Evolutionary conservation across 345 rosid species (phyloP), one percentile per base, ranked within the genome.

Genomic region (Hibiscus tridactylites): DNA sequence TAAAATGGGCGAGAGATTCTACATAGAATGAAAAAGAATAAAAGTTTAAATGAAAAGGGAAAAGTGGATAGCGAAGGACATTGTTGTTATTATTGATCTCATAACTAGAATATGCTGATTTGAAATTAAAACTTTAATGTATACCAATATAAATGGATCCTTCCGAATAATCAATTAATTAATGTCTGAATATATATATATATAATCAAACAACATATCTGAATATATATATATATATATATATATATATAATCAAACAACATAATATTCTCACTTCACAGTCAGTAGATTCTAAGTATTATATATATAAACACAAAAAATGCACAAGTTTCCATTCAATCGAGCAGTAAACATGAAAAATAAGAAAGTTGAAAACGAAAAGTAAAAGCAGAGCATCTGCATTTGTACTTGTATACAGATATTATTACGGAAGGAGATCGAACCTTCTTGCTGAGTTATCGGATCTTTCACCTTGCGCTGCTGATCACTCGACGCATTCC

Each of bases 381-480:
- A 21, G 50, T 17, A 11, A 39, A 50, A 53, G 19, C 73, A 70
- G 62, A 70, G 64, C 35, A 58, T 35, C 8, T 19, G 24, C 53
- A 39, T 44, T 70, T 57, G 3, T 3, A 70, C 21, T 70, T 57
- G 3, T 11, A 70, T 39, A 52, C 13, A 67, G 26, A 52, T 1
- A 9, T 10, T 1, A 12, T 9, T 24, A 39, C 1, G 37, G 33
- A 12, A 65, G 54, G 37, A 68, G 31, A 44, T 3, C 28, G 31
- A 24, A 85, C 89, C 89, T 81, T 79, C 80, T 75, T 86, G 75
- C 42, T 71, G 80, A 44, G 53, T 67, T 24, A 73, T 37, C 10
- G 69, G 73, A 71, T 82, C 83, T 33, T 78, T 31, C 1, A 73
- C 42, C 19, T 78, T 83, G 76, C 67, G 76, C 61, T 68, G 75